Base-by-base conservation (phyloP, 371 early-diverging fungal species). In the Dinochytrium kinnereticum region DNA sequence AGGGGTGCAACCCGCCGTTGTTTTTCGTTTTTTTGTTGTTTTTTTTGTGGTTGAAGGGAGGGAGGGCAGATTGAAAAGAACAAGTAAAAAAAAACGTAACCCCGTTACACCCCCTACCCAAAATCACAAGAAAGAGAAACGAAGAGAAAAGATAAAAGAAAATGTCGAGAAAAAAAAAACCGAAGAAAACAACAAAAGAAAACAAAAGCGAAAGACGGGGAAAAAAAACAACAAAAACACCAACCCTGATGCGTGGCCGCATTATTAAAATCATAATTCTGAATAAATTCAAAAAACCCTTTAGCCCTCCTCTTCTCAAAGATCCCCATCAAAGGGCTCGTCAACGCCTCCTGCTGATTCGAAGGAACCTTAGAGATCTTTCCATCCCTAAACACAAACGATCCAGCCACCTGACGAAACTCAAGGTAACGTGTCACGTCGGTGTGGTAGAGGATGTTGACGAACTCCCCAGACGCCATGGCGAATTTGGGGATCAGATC, bases 401-500 rank as follows among this genome's bases (percentile, higher is more conserved):
- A 96, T 10, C 98, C 99, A 39, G 95, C 88, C 71, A 99, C 96
- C 80, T 96, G 94, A 83, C 94, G 93, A 89, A 99, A 99, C 80
- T 97, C 98, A 50, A 99, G 88, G 85, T 99, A 97, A 69, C 98
- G 94, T 33, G 98, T 96, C 40, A 99, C 98, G 80, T 99, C 96
- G 59, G 99, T 96, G 84, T 99, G 96, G 68, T 86, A 84, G 26
- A 92, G 86, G 64, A 91, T 83, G 76, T 88, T 87, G 59, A 86
- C 83, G 75, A 88, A 88, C 66, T 87, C 87, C 40, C 85, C 98
- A 77, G 95, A 97, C 67, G 98, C 98, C 95, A 99, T 97, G 89
- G 99, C 95, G 83, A 99, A 98, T 89, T 99, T 99, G 78, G 99
- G 99, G 65, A 99, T 96, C 80, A 99, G 84, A 82, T 99, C 99